These are phyloP conservation scores for Schoenoplectus triqueter DNA, from an alignment of 202 grass and related monocot genomes.

Conservation along the genomic window DNA sequence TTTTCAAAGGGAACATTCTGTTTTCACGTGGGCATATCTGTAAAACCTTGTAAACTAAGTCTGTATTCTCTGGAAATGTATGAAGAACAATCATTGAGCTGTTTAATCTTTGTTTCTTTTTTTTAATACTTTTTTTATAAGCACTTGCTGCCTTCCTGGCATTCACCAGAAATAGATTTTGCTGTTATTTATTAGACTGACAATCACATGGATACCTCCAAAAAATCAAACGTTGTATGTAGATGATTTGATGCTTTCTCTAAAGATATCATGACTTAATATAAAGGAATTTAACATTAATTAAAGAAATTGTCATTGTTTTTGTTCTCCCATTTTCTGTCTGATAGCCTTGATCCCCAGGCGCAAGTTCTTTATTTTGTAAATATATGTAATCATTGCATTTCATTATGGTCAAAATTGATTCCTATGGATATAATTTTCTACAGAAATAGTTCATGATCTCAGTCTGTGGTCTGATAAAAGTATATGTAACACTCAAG, in stretches of 20 bases:
- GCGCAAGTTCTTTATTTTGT: neutral
- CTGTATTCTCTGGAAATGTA: conserved; percentile 17
- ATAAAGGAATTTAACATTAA: neutral
- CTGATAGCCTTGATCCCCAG: neutral
- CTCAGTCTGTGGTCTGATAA: conserved; percentile 8
- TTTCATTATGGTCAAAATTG: conserved; percentile 18
- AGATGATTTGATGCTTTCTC: conserved; percentile 28
- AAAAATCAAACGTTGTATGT: conserved; percentile 13
- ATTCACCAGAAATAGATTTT: conserved; percentile 17
- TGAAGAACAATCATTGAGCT: conserved; percentile 17
- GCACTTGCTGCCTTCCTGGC: conserved; percentile 7
- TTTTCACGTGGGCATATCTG: conserved; percentile 28
- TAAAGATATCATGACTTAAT: neutral
- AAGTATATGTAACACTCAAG: neutral
- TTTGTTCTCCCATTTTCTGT: neutral
- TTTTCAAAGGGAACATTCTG: conserved; percentile 42
- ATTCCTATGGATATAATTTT: neutral
- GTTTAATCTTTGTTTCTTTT: neutral
- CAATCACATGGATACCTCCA: conserved; percentile 25
- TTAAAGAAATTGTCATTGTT: neutral
- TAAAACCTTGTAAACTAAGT: conserved; percentile 8
- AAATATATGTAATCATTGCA: neutral
- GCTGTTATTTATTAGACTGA: conserved; percentile 8
- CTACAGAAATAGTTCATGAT: neutral
- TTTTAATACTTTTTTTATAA: neutral